Percentiles rank a stretch among this genome's conserved stretches.
Conservation (phyloP, 768 basidiomycete genomes). For the Tubosaeta sp. region DNA sequence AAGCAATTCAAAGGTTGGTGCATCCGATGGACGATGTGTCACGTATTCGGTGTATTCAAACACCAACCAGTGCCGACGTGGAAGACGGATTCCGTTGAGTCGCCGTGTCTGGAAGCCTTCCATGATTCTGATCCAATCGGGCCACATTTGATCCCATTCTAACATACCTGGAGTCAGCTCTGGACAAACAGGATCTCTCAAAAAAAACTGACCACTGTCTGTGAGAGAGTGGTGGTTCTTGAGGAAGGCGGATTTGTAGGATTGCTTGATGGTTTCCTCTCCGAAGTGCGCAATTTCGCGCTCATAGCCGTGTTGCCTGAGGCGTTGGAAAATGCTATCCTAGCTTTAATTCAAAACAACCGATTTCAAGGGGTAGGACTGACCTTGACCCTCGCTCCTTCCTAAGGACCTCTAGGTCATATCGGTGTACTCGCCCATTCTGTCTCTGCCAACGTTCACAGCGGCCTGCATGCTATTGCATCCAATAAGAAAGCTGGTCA, state of each 20-base stretch:
- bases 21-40: slow-evolving; percentile 1
- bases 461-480: slow-evolving; percentile 8
- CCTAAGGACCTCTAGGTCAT: slow-evolving; percentile 8
- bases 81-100: slow-evolving; percentile 4
- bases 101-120: neutral
- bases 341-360: neutral
- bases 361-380: neutral
- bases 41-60: slow-evolving; percentile 10
- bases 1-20: slow-evolving; percentile 4
- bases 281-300: slow-evolving; percentile 7
- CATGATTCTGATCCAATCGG: slow-evolving; percentile 1
- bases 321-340: slow-evolving; percentile 16
- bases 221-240: slow-evolving; percentile 10
- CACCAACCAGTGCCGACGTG: slow-evolving; percentile 7
- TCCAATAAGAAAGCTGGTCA: neutral
- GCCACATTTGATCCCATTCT: slow-evolving; percentile 10
- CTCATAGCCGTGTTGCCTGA: slow-evolving; percentile 11
- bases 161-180: neutral
- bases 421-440: slow-evolving; percentile 8
- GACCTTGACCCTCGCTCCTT: slow-evolving; percentile 10
- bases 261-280: neutral
- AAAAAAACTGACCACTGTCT: slow-evolving; percentile 3
- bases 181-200: neutral
- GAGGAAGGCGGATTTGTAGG: slow-evolving; percentile 4
- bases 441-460: slow-evolving; percentile 9